A percentile compares a stretch with the other conserved stretches of the same genome.
Evolutionary conservation across 2,329 filamentous ascomycete species (phyloP).

Genomic region (Trichoderma koningiopsis): DNA sequence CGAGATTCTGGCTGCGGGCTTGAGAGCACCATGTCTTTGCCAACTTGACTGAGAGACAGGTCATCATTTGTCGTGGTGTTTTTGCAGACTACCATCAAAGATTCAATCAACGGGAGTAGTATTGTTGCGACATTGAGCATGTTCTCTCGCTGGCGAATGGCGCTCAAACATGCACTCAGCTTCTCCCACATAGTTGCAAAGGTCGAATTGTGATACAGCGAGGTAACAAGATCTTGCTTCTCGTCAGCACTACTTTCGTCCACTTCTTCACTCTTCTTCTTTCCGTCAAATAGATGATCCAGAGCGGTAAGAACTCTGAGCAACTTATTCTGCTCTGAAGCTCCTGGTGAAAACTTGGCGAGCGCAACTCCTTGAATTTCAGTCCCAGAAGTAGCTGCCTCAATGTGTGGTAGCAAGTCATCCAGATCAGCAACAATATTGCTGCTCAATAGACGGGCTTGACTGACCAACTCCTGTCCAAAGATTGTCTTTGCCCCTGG

Average conservation of each 20-base stretch:
- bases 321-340: constrained; percentile 95
- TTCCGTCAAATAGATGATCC: constrained; percentile 91
- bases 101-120: constrained; percentile 89
- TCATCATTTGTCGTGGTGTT: constrained; percentile 83
- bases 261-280: constrained; percentile 58
- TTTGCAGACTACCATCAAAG: constrained; percentile 98
- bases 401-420: constrained; percentile 82
- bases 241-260: constrained; percentile 56
- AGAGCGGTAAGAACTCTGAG: constrained; percentile 89
- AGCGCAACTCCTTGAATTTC: constrained; percentile 94
- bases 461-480: constrained; percentile 86
- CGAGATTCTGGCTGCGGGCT: constrained; percentile 76
- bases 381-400: constrained; percentile 82
- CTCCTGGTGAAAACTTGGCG: constrained; percentile 92
- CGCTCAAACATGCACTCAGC: constrained; percentile 82
- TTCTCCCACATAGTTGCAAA: constrained; percentile 92
- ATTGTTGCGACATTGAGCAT: constrained; percentile 98
- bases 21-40: constrained; percentile 70
- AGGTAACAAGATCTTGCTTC: constrained; percentile 82
- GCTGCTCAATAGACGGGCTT: constrained; percentile 81
- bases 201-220: constrained; percentile 85
- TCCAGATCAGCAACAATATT: constrained; percentile 83
- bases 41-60: constrained; percentile 50
- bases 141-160: constrained; percentile 88
- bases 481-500: constrained; percentile 88